phyloP scores from a whole-genome alignment of 805 yeast species.

The Saturnispora silvae region DNA sequence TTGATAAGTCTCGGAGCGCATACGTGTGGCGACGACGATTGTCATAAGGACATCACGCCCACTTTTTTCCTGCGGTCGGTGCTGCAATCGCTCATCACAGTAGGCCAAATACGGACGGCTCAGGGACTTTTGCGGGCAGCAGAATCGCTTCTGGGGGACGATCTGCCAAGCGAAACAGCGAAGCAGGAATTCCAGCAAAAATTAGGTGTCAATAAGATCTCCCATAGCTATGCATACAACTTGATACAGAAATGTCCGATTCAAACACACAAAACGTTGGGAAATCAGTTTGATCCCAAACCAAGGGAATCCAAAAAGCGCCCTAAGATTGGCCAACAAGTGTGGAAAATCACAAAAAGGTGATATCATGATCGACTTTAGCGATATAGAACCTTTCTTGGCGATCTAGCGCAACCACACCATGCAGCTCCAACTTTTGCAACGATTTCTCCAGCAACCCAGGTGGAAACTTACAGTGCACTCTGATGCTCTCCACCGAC shows the following conservation, averaged over 20 bases:
- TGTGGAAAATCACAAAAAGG: no score
- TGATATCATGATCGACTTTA: no score
- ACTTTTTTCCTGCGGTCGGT: slow-evolving; percentile 2
- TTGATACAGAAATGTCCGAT: slow-evolving; percentile 2
- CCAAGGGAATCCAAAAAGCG: neutral
- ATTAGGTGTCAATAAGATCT: slow-evolving; percentile 1
- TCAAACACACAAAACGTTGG: neutral
- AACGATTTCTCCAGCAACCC: neutral
- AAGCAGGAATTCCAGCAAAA: neutral
- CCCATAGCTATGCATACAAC: slow-evolving; percentile 3
- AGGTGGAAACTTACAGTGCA: neutral
- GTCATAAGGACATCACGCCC: neutral
- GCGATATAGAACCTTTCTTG: no score
- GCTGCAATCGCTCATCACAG: slow-evolving; percentile 2
- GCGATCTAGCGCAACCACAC: neutral
- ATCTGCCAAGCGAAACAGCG: neutral
- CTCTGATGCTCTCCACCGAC: no score
- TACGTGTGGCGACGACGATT: neutral
- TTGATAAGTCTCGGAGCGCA: no score
- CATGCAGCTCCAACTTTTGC: neutral
- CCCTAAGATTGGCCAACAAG: neutral
- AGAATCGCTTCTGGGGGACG: neutral
- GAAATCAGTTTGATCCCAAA: slow-evolving; percentile 2
- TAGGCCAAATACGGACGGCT: slow-evolving; percentile 3
- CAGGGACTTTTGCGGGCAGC: slow-evolving; percentile 2